These are phyloP conservation scores for Chytridiales sp. DNA, from an alignment of 371 early-diverging fungal genomes.

Conservation along the genomic window DNA sequence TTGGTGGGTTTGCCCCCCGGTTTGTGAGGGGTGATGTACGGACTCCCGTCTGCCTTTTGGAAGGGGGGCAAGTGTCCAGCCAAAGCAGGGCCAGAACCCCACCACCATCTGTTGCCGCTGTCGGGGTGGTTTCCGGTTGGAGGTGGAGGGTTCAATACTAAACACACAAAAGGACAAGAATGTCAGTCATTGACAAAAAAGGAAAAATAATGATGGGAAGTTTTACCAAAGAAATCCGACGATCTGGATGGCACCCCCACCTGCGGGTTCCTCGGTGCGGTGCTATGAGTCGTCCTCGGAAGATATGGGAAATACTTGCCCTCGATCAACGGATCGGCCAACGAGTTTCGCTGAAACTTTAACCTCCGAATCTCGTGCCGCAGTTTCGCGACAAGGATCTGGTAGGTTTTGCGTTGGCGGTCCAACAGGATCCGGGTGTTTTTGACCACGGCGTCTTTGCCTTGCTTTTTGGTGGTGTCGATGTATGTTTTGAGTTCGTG, in stretches of 20 bases:
- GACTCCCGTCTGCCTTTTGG: too few species aligned
- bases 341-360: slow-evolving; percentile 42
- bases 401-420: slow-evolving; percentile 46
- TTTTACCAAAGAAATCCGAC: slow-evolving; percentile 41
- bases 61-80: too few species aligned
- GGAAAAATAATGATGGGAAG: too few species aligned
- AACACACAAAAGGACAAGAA: too few species aligned
- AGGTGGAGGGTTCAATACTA: slow-evolving; percentile 45
- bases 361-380: slow-evolving; percentile 39
- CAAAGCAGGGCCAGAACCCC: slow-evolving; percentile 43
- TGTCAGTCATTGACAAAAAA: too few species aligned
- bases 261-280: slow-evolving; percentile 34
- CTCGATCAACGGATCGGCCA: slow-evolving; percentile 44
- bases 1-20: slow-evolving; percentile 1
- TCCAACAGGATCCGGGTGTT: slow-evolving; percentile 38
- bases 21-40: too few species aligned
- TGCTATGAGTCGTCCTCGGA: slow-evolving; percentile 32
- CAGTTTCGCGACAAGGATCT: slow-evolving; percentile 40
- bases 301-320: slow-evolving; percentile 46
- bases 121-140: slow-evolving; percentile 48
- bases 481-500: slow-evolving; percentile 23
- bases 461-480: slow-evolving; percentile 11
- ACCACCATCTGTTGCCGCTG: slow-evolving; percentile 49
- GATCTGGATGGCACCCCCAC: slow-evolving; percentile 33
- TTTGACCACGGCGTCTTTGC: slow-evolving; percentile 29